Evolutionary conservation across 768 basidiomycete species (phyloP).

Genomic region (Omphalotus guepiniiformis): DNA sequence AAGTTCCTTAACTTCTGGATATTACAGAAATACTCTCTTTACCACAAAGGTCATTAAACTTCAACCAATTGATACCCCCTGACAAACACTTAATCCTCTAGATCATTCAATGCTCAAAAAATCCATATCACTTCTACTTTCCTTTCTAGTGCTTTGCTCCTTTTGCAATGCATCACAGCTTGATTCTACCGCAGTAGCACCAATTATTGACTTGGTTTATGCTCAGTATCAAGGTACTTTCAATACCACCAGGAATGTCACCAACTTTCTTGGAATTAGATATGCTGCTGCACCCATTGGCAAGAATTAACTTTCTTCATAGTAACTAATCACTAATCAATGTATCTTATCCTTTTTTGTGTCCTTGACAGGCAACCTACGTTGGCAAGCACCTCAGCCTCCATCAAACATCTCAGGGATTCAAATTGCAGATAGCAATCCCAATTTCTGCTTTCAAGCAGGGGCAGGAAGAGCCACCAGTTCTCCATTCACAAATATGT

Average conservation of each 20-base stretch:
- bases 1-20: too few species aligned
- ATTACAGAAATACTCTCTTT: too few species aligned
- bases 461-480: conserved; percentile 23
- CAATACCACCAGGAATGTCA: conserved; percentile 28
- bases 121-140: too few species aligned
- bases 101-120: too few species aligned
- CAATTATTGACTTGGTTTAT: conserved; percentile 42
- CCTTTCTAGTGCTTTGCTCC: too few species aligned
- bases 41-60: too few species aligned
- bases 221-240: conserved; percentile 38
- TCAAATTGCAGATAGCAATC: conserved; percentile 27
- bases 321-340: too few species aligned
- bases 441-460: conserved; percentile 28
- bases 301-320: background rate
- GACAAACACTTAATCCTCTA: too few species aligned
- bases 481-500: conserved; percentile 31
- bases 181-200: too few species aligned
- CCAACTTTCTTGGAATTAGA: conserved; percentile 38
- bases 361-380: conserved; percentile 21
- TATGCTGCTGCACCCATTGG: conserved; percentile 20
- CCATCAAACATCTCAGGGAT: conserved; percentile 21
- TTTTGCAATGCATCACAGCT: too few species aligned
- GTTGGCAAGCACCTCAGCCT: conserved; percentile 31
- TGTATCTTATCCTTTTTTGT: background rate
- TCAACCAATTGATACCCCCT: too few species aligned